phyloP scores from a whole-genome alignment of 768 basidiomycete species.

The Serendipita indica region DNA sequence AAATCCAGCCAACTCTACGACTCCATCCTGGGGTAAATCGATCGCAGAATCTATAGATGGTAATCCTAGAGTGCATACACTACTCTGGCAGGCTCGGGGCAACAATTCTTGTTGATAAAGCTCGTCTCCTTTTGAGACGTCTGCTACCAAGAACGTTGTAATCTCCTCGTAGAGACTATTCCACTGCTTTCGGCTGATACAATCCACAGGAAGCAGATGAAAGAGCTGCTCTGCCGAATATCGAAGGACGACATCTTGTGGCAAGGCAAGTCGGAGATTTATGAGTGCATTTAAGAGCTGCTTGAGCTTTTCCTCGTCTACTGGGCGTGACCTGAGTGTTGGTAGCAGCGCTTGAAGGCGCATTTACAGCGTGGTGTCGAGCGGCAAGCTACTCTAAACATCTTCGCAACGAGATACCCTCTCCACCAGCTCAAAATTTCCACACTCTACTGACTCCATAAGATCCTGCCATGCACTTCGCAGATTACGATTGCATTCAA shows the following conservation, averaged over 20 bases:
- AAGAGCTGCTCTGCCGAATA: not conserved
- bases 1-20: constrained; percentile 59
- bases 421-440: too few species aligned
- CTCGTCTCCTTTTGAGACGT: not conserved
- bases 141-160: not conserved
- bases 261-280: not conserved
- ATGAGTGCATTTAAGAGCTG: not conserved
- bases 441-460: too few species aligned
- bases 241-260: not conserved
- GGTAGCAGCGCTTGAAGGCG: not conserved
- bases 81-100: not conserved
- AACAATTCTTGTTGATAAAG: not conserved
- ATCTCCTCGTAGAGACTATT: not conserved
- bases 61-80: not conserved
- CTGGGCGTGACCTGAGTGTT: not conserved
- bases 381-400: too few species aligned
- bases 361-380: too few species aligned
- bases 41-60: not conserved
- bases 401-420: too few species aligned
- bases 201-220: not conserved
- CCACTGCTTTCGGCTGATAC: not conserved
- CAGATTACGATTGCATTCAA: too few species aligned
- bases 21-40: constrained; percentile 21
- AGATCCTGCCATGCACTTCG: too few species aligned
- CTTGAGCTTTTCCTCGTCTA: not conserved